Base-by-base conservation (phyloP, 768 basidiomycete species). In the Infundibulicybe gibba region DNA sequence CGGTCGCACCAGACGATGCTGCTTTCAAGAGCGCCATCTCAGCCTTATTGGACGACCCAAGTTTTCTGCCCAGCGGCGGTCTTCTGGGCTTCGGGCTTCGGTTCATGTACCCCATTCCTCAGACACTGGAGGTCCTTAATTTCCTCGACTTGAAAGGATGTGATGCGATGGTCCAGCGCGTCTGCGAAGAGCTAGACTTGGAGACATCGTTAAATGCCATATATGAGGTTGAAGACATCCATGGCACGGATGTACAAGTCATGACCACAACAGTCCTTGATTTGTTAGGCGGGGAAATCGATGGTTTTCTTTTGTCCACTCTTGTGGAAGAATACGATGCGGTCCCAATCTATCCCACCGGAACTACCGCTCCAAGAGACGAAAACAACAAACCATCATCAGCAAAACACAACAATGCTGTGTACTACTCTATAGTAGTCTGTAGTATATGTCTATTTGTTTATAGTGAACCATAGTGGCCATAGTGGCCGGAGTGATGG, bases 121-220 rank as follows among this genome's bases (percentile, higher is more conserved):
- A n/a, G n/a, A n/a, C n/a, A n/a, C n/a, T n/a, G n/a, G n/a, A n/a
- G n/a, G n/a, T n/a, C n/a, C 49, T 47, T 32, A 0, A 16, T 8
- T 6, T 30, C 1, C 33, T 63, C 31, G 17, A 41, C 12, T 46
- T 69, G 32, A 68, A 68, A 51, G 65, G 65, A 3, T 54, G 47
- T n/a, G 63, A 68, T 35, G 59, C 62, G 5, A 49, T 54, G 3
- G 54, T 64, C 20, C 32, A 43, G 8, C 51, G 53, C 0, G 56
- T 62, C 16, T 62, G 59, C 49, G 16, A 41, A 6, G 21, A 49
- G 5, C 41, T 60, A 8, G 41, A 42, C 2, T 47, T 66, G 35
- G 12, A 50, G 4, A 38, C 54, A 12, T 34, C 33, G 33, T 10
- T 10, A 15, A 10, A 34, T 34, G 15, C 10, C 15, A 34, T 34